Evolutionary conservation across 2,329 filamentous ascomycete species (phyloP).

Genomic region (Aspergillus sergii): DNA sequence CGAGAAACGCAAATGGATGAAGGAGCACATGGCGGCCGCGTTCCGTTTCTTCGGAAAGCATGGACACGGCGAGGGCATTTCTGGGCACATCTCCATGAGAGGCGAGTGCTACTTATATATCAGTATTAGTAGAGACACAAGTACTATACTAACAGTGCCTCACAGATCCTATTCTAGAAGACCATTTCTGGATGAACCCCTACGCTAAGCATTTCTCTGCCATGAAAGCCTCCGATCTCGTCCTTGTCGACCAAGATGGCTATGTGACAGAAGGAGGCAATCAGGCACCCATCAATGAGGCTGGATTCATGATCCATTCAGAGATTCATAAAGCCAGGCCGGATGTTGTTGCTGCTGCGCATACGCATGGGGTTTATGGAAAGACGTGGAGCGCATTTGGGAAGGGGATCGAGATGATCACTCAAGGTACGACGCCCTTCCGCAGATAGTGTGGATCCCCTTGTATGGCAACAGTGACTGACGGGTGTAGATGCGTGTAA

Average conservation of each 20-base stretch:
- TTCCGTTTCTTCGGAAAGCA: constrained; percentile 45
- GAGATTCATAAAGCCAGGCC: constrained; percentile 62
- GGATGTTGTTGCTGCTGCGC: constrained; percentile 61
- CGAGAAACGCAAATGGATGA: constrained; percentile 56
- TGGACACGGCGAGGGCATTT: constrained; percentile 45
- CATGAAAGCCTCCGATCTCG: constrained; percentile 46
- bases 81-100: constrained; percentile 46
- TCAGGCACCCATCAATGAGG: constrained; percentile 43
- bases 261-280: constrained; percentile 45
- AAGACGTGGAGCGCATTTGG: constrained; percentile 66
- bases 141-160: not conserved
- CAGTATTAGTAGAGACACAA: not conserved
- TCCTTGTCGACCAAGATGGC: constrained; percentile 43
- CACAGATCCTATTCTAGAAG: constrained; percentile 39
- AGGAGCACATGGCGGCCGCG: constrained; percentile 50
- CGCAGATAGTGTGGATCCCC: not conserved
- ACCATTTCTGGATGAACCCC: constrained; percentile 46
- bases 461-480: not conserved
- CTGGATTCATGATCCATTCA: constrained; percentile 63
- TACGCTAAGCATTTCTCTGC: constrained; percentile 44
- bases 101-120: constrained; percentile 22
- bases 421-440: constrained; percentile 54
- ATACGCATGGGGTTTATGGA: constrained; percentile 61
- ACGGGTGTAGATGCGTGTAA: constrained; percentile 39
- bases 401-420: constrained; percentile 60